A percentile compares a stretch with the other conserved stretches of the same genome.
These are phyloP conservation scores for Cordyceps tenuipes DNA, from an alignment of 2,329 filamentous ascomycete genomes.

Conservation along the genomic window DNA sequence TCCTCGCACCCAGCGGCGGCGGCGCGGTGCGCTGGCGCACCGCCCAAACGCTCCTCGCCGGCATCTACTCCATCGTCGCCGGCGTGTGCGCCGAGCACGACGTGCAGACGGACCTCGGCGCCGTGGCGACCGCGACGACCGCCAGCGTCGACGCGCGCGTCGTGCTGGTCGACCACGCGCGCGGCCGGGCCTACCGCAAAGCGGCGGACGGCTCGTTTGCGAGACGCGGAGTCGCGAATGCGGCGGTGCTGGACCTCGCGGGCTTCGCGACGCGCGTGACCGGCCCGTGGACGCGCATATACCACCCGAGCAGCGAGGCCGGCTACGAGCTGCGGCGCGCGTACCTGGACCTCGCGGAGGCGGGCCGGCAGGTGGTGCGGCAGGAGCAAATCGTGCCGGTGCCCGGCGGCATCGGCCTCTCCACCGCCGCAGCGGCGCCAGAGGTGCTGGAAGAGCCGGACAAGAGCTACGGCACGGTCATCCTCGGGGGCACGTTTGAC, in stretches of 20 bases:
- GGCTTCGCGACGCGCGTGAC: constrained; percentile 45
- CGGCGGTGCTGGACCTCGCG: constrained; percentile 39
- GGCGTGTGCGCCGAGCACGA: constrained; percentile 57
- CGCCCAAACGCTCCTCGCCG: constrained; percentile 67
- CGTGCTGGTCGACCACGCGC: constrained; percentile 59
- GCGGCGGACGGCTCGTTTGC: constrained; percentile 24
- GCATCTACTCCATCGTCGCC: constrained; percentile 70
- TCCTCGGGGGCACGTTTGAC: constrained; percentile 91
- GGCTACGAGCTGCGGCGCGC: constrained; percentile 49
- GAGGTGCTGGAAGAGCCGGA: not conserved
- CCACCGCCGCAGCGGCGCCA: not conserved
- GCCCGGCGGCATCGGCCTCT: constrained; percentile 42
- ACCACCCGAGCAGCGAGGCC: constrained; percentile 55
- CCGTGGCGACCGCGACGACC: constrained; percentile 31
- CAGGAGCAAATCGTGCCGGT: constrained; percentile 44
- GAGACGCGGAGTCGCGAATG: constrained; percentile 28
- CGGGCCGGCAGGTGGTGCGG: constrained; percentile 36
- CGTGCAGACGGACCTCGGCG: constrained; percentile 47
- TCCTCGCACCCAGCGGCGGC: constrained; percentile 35
- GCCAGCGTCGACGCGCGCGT: constrained; percentile 70
- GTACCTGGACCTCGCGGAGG: constrained; percentile 41
- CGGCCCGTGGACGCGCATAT: constrained; percentile 55
- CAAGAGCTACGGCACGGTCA: constrained; percentile 40
- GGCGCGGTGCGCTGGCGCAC: constrained; percentile 52
- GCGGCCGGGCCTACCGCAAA: constrained; percentile 21